Conservation (phyloP, 768 basidiomycete species). For the Jaapia argillacea region DNA sequence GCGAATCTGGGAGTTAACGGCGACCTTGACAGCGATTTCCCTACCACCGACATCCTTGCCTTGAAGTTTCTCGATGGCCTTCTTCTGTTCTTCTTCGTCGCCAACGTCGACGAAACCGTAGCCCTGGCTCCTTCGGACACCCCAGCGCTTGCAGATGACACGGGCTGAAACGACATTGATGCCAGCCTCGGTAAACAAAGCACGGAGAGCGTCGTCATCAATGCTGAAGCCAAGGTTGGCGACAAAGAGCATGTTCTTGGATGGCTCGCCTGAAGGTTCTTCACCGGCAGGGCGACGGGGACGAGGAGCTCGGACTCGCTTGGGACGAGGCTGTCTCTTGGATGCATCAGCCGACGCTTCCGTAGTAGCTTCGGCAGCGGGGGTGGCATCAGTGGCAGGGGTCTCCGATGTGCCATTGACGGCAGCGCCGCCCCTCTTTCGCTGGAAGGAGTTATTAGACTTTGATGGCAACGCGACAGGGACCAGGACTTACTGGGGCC, state of each 20-base stretch:
- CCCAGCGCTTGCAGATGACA: slow-evolving; percentile 81
- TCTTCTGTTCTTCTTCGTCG: slow-evolving; percentile 78
- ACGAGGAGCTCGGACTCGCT: slow-evolving; percentile 50
- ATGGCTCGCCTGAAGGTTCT: slow-evolving; percentile 80
- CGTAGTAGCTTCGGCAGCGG: slow-evolving; percentile 21
- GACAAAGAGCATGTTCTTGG: slow-evolving; percentile 86
- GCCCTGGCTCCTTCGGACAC: slow-evolving; percentile 84
- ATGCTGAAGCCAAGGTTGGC: slow-evolving; percentile 96
- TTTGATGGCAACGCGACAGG: slow-evolving; percentile 7
- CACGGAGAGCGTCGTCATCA: slow-evolving; percentile 70
- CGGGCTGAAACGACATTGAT: slow-evolving; percentile 79
- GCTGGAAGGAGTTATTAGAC: slow-evolving; percentile 15
- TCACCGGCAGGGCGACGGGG: slow-evolving; percentile 65
- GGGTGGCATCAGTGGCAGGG: slow-evolving; percentile 19
- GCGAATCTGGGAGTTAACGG: slow-evolving; percentile 61
- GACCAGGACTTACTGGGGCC: slow-evolving; percentile 35
- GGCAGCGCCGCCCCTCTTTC: slow-evolving; percentile 30
- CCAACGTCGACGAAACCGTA: slow-evolving; percentile 98
- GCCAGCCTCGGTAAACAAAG: slow-evolving; percentile 81
- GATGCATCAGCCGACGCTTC: slow-evolving; percentile 36
- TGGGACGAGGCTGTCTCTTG: slow-evolving; percentile 39
- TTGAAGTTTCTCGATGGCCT: slow-evolving; percentile 79
- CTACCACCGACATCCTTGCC: slow-evolving; percentile 86
- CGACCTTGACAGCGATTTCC: slow-evolving; percentile 87
- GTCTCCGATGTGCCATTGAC: no score